phyloP scores from a whole-genome alignment of 2,329 filamentous ascomycete species.

The Talaromyces funiculosus region DNA sequence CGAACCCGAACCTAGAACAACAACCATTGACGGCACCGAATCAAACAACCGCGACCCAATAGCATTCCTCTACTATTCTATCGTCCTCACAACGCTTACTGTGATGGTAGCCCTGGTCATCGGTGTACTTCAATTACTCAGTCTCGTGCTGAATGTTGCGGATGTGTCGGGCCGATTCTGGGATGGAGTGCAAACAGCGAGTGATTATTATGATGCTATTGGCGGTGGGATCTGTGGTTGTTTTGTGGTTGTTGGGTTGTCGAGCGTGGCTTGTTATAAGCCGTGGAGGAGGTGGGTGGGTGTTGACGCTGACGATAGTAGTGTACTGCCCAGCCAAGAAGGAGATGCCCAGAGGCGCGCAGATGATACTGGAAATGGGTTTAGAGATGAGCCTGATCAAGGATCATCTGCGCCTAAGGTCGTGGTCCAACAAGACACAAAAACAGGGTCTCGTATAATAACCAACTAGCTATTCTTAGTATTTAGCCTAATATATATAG shows the following conservation, averaged over 20 bases:
- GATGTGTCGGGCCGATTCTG: slow-evolving; percentile 74
- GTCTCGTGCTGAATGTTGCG: slow-evolving; percentile 69
- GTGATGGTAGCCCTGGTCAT: slow-evolving; percentile 80
- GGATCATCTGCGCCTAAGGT: not conserved
- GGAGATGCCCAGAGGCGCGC: no score
- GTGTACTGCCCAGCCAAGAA: not conserved
- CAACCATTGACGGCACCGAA: slow-evolving; percentile 24
- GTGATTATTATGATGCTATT: slow-evolving; percentile 79
- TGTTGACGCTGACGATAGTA: slow-evolving; percentile 9
- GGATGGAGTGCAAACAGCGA: slow-evolving; percentile 72
- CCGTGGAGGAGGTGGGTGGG: slow-evolving; percentile 68
- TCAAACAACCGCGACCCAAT: slow-evolving; percentile 61
- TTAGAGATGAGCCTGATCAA: not conserved
- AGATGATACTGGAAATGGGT: not conserved
- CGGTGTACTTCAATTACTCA: slow-evolving; percentile 76
- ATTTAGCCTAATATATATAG: not conserved
- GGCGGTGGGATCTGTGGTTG: slow-evolving; percentile 80
- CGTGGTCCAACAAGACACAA: not conserved
- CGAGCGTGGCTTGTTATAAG: slow-evolving; percentile 69
- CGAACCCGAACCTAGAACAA: slow-evolving; percentile 45
- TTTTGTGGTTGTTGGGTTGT: slow-evolving; percentile 70
- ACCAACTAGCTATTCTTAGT: not conserved
- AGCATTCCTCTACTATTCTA: slow-evolving; percentile 91
- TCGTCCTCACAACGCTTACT: slow-evolving; percentile 77
- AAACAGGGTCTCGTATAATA: not conserved